Evolutionary conservation across 352 stramenopile genomes (phyloP).

Genomic region (Phytophthora rubi): DNA sequence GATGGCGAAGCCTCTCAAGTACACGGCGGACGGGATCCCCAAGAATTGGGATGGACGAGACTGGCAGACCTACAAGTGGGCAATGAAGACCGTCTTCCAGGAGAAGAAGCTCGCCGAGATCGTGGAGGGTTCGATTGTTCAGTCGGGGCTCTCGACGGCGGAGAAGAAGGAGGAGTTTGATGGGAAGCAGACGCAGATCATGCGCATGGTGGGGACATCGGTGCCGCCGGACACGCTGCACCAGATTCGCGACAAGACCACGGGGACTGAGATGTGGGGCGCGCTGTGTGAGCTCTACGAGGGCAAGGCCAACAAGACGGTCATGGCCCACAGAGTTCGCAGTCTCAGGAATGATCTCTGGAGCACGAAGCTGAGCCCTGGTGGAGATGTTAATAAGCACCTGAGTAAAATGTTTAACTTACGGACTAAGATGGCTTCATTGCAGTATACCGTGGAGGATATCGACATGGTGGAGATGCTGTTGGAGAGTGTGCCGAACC

Average conservation of each 20-base stretch:
- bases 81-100: neutral
- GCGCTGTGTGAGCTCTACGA: constrained; percentile 5
- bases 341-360: neutral
- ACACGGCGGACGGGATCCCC: neutral
- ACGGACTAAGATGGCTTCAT: too few species aligned
- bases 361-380: neutral
- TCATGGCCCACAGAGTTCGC: neutral
- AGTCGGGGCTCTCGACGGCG: neutral
- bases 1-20: neutral
- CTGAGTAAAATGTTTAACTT: constrained; percentile 16
- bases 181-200: neutral
- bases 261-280: constrained; percentile 9
- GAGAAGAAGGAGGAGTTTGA: neutral
- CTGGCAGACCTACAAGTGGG: neutral
- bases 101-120: neutral
- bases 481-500: too few species aligned
- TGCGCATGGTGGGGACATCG: constrained; percentile 8
- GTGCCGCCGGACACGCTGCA: constrained; percentile 4
- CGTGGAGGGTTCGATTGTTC: neutral
- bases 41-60: neutral
- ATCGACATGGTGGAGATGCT: too few species aligned
- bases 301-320: constrained; percentile 8
- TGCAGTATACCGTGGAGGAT: too few species aligned
- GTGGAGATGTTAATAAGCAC: constrained; percentile 13
- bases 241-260: constrained; percentile 15